Evolutionary conservation across 1,284 basidiomycete species (phyloP).

Genomic region (Heterobasidion parviporum): DNA sequence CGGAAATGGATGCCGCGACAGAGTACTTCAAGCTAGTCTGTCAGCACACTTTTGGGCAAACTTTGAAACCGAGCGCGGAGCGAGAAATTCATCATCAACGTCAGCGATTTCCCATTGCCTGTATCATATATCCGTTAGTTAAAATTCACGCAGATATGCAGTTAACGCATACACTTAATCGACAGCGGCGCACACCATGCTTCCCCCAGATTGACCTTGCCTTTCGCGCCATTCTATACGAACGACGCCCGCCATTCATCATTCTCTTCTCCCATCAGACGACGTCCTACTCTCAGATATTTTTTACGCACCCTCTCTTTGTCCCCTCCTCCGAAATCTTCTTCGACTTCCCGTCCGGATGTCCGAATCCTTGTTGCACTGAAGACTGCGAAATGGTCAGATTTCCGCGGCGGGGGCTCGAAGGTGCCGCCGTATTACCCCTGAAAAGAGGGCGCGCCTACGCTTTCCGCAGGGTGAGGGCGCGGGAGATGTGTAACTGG

Average conservation of each 20-base stretch:
- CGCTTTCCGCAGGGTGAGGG: slow-evolving; percentile 19
- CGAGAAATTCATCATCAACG: slow-evolving; percentile 59
- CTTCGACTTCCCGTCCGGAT: slow-evolving; percentile 67
- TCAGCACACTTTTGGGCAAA: slow-evolving; percentile 47
- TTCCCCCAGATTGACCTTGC: slow-evolving; percentile 72
- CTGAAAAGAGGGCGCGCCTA: slow-evolving; percentile 46
- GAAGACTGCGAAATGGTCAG: slow-evolving; percentile 76
- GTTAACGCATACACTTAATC: slow-evolving; percentile 52
- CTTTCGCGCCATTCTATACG: slow-evolving; percentile 61
- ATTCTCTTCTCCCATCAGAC: slow-evolving; percentile 71
- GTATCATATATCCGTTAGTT: neutral
- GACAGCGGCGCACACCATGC: slow-evolving; percentile 60
- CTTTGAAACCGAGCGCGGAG: slow-evolving; percentile 58
- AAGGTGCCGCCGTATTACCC: slow-evolving; percentile 50
- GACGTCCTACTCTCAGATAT: slow-evolving; percentile 69
- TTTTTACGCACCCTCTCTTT: slow-evolving; percentile 61
- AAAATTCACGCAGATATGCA: slow-evolving; percentile 44
- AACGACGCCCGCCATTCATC: slow-evolving; percentile 65
- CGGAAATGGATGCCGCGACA: slow-evolving; percentile 70
- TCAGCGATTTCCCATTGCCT: slow-evolving; percentile 13
- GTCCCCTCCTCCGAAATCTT: slow-evolving; percentile 66
- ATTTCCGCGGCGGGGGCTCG: slow-evolving; percentile 55
- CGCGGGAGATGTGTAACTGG: slow-evolving; percentile 70
- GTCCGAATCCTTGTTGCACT: slow-evolving; percentile 65
- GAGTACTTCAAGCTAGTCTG: slow-evolving; percentile 69